These are phyloP conservation scores for Penicillium psychrosexuale DNA, from an alignment of 2,329 filamentous ascomycete genomes.

Conservation along the genomic window DNA sequence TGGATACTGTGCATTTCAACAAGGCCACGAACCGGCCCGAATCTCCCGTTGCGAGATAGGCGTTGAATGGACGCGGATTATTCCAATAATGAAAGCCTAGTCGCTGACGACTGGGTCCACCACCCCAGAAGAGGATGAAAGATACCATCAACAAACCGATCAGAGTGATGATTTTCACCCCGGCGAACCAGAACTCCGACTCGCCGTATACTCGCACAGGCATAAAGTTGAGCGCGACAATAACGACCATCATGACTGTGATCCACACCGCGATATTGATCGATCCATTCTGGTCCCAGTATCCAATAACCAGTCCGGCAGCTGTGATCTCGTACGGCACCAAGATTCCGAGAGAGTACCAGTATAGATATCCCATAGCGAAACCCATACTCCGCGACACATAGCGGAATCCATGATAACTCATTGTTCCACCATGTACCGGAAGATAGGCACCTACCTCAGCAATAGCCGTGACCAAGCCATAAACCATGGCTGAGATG, in stretches of 20 bases:
- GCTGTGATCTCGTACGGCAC: conserved; percentile 62
- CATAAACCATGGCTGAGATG: conserved; percentile 47
- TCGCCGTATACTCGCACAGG: conserved; percentile 53
- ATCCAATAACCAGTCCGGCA: conserved; percentile 62
- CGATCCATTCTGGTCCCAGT: conserved; percentile 49
- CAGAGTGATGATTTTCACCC: conserved; percentile 52
- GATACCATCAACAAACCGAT: conserved; percentile 52
- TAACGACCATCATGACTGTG: conserved; percentile 58
- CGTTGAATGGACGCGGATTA: conserved; percentile 48
- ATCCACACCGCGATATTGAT: conserved; percentile 50
- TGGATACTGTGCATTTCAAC: conserved; percentile 51
- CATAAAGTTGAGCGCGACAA: conserved; percentile 50
- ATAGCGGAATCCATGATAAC: conserved; percentile 44
- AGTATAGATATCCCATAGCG: conserved; percentile 47
- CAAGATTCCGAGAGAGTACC: conserved; percentile 48
- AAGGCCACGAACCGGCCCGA: conserved; percentile 53
- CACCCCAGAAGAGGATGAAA: conserved; percentile 57
- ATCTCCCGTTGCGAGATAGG: conserved; percentile 47
- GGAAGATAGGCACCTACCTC: conserved; percentile 45
- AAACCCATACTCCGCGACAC: conserved; percentile 44
- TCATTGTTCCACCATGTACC: conserved; percentile 45
- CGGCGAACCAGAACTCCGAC: conserved; percentile 54
- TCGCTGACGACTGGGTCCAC: conserved; percentile 50
- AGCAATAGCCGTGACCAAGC: conserved; percentile 47
- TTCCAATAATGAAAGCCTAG: conserved; percentile 54